Evolutionary conservation across 1,284 basidiomycete species (phyloP).

Genomic region (Tilletia indica): DNA sequence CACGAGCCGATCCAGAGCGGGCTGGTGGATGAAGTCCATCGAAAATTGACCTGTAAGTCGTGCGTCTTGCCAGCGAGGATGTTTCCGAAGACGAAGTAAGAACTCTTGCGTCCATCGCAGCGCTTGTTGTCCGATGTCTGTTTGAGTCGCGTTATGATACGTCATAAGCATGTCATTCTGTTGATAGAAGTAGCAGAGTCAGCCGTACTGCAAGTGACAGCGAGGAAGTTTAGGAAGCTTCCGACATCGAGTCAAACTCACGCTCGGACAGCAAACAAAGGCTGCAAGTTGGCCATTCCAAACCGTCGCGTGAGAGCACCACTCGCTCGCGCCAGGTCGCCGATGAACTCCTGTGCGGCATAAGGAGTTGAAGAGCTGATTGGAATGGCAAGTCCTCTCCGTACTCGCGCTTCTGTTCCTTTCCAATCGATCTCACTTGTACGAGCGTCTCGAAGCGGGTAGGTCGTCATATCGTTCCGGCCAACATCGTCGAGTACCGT

Average conservation of each 20-base stretch:
- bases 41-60: conserved; percentile 58
- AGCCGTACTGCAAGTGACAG: background rate
- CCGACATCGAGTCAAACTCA: conserved; percentile 14
- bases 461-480: conserved; percentile 58
- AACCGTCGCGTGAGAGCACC: conserved; percentile 59
- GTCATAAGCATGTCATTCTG: conserved; percentile 60
- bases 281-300: conserved; percentile 57
- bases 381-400: conserved; percentile 34
- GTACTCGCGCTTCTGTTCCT: conserved; percentile 29
- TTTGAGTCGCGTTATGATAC: conserved; percentile 55
- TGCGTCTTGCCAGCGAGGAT: conserved; percentile 38
- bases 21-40: conserved; percentile 58
- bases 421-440: conserved; percentile 29
- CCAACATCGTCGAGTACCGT: conserved; percentile 57
- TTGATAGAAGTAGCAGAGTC: background rate
- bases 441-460: conserved; percentile 40
- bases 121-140: conserved; percentile 51
- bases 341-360: conserved; percentile 52
- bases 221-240: no score
- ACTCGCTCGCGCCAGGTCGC: conserved; percentile 52
- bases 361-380: conserved; percentile 40
- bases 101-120: conserved; percentile 57
- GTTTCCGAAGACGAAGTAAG: conserved; percentile 44
- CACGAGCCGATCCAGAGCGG: conserved; percentile 52
- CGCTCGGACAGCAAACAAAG: conserved; percentile 58